A percentile compares a stretch with the other conserved stretches of the same genome.
These are phyloP conservation scores for Chiua virens DNA, from an alignment of 768 basidiomycete genomes.

Conservation along the genomic window DNA sequence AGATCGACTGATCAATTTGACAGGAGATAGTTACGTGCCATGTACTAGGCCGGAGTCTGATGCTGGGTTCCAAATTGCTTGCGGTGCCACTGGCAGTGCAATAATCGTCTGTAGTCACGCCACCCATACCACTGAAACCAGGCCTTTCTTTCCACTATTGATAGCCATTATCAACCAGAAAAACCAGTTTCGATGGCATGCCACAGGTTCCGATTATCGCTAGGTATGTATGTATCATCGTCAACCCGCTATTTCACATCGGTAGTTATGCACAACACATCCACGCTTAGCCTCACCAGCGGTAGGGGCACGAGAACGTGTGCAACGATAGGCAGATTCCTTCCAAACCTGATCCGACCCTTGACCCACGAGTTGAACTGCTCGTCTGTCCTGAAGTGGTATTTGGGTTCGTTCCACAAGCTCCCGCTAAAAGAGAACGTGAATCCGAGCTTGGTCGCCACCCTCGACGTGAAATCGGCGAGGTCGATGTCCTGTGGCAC, in stretches of 20 bases:
- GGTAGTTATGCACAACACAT: conserved; percentile 13
- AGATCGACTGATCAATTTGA: no score
- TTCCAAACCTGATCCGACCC: conserved; percentile 31
- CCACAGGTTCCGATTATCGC: not conserved
- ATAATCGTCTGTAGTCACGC: no score
- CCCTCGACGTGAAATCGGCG: conserved; percentile 30
- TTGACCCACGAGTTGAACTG: conserved; percentile 36
- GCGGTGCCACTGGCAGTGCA: no score
- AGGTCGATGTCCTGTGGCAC: conserved; percentile 34
- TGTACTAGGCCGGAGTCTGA: no score
- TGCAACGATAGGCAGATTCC: conserved; percentile 37
- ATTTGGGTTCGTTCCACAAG: conserved; percentile 27
- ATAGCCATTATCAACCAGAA: no score
- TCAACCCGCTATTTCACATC: no score
- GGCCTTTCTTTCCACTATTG: no score
- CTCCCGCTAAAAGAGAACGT: conserved; percentile 34
- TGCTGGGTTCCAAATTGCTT: no score
- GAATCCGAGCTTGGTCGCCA: conserved; percentile 38
- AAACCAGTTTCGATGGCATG: no score
- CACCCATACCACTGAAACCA: no score
- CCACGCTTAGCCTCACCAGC: conserved; percentile 18
- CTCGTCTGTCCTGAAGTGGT: conserved; percentile 31
- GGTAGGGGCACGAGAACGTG: conserved; percentile 21
- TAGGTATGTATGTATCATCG: no score
- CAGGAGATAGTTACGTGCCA: no score